phyloP scores from a whole-genome alignment of 805 yeast species.

The Suhomyces prunicola region DNA sequence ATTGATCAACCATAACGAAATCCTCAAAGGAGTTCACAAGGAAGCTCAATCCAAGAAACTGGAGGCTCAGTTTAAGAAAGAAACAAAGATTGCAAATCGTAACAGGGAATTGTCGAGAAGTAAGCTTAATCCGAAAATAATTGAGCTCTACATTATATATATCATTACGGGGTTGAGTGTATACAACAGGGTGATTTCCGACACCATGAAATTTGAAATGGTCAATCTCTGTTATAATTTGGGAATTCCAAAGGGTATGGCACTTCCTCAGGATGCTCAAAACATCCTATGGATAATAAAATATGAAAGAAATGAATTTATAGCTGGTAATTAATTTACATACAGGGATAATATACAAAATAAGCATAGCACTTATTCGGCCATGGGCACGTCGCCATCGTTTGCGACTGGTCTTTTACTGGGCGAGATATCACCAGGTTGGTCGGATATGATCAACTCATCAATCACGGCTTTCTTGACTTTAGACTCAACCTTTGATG shows the following conservation, averaged over 20 bases:
- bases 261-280: slow-evolving; percentile 21
- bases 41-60: neutral
- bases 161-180: slow-evolving; percentile 33
- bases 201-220: slow-evolving; percentile 34
- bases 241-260: slow-evolving; percentile 21
- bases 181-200: slow-evolving; percentile 42
- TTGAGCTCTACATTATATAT: slow-evolving; percentile 24
- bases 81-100: neutral
- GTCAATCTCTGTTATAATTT: slow-evolving; percentile 25
- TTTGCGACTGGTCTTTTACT: slow-evolving; percentile 1
- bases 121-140: slow-evolving; percentile 20
- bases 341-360: slow-evolving; percentile 1
- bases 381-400: slow-evolving; percentile 12
- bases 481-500: slow-evolving; percentile 2
- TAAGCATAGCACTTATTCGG: slow-evolving; percentile 4
- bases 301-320: slow-evolving; percentile 1
- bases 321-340: neutral
- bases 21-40: neutral
- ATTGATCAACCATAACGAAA: neutral
- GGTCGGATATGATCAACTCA: slow-evolving; percentile 28
- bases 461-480: slow-evolving; percentile 32
- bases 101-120: slow-evolving; percentile 6
- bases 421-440: slow-evolving; percentile 1
- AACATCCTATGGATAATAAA: slow-evolving; percentile 31
- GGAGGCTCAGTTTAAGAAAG: neutral